A percentile compares a stretch with the other conserved stretches of the same genome.
These are phyloP conservation scores for Uronychia setigera DNA, from an alignment of 73 alveolate genomes.

Conservation along the genomic window DNA sequence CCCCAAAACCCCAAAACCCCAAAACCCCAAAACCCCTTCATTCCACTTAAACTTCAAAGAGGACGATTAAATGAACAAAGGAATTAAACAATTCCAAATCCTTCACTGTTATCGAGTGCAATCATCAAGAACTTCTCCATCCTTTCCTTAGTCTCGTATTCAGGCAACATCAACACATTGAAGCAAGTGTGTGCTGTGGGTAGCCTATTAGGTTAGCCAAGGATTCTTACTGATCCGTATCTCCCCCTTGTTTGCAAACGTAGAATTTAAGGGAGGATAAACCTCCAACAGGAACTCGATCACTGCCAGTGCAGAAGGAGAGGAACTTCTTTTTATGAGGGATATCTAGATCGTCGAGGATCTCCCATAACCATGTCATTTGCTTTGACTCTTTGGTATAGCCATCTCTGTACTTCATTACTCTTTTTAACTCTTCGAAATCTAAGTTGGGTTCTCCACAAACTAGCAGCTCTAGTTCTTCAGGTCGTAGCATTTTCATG, in stretches of 20 bases:
- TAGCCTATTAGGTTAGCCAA: slow-evolving; percentile 26
- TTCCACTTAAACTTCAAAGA: not conserved
- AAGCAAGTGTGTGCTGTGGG: slow-evolving; percentile 93
- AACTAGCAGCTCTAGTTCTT: slow-evolving; percentile 75
- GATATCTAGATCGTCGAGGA: slow-evolving; percentile 60
- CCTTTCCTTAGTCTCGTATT: slow-evolving; percentile 71
- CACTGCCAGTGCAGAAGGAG: slow-evolving; percentile 81
- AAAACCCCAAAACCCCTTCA: slow-evolving; percentile 35
- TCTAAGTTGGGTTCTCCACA: slow-evolving; percentile 75
- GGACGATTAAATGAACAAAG: not conserved
- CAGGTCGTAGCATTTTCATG: slow-evolving; percentile 56
- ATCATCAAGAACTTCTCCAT: slow-evolving; percentile 52
- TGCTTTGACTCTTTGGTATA: slow-evolving; percentile 34
- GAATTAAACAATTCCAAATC: slow-evolving; percentile 48
- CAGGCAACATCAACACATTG: slow-evolving; percentile 80
- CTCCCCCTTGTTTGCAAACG: slow-evolving; percentile 72
- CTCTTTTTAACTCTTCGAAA: slow-evolving; percentile 59
- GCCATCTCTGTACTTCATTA: slow-evolving; percentile 70
- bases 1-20: slow-evolving; percentile 8
- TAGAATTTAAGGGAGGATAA: slow-evolving; percentile 56
- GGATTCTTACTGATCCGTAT: slow-evolving; percentile 44
- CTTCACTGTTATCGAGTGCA: slow-evolving; percentile 65
- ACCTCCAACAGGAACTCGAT: slow-evolving; percentile 84
- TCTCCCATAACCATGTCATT: slow-evolving; percentile 84
- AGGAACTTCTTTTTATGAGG: slow-evolving; percentile 75